Conservation (phyloP, 495 filamentous ascomycete genomes). For the Chaetomidium leptoderma region DNA sequence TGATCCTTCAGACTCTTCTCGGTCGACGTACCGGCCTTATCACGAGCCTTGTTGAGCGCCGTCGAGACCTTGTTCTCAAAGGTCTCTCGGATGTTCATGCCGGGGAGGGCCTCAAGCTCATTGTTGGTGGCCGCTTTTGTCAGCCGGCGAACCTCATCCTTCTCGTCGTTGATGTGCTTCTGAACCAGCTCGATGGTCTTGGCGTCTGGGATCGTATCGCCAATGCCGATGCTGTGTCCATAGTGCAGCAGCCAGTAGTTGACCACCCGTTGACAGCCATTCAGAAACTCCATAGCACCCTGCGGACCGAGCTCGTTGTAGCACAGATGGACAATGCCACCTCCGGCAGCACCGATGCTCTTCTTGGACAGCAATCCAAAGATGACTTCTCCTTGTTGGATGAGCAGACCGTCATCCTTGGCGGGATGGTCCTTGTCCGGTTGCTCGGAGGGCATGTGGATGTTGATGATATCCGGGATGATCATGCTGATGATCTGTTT, state of each 20-base stretch:
- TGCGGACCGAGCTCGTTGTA: constrained; percentile 87
- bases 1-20: constrained; percentile 87
- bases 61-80: constrained; percentile 95
- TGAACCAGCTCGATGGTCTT: constrained; percentile 78
- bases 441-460: constrained; percentile 55
- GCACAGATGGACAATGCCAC: constrained; percentile 90
- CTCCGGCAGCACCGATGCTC: constrained; percentile 78
- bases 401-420: constrained; percentile 73
- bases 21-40: constrained; percentile 87
- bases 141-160: constrained; percentile 69
- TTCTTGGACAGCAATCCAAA: constrained; percentile 91
- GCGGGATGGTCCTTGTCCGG: constrained; percentile 55
- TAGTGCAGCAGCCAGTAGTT: constrained; percentile 98
- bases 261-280: constrained; percentile 85
- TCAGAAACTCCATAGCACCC: constrained; percentile 91
- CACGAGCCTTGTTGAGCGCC: constrained; percentile 90
- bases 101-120: constrained; percentile 78
- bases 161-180: constrained; percentile 69
- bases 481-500: constrained; percentile 96
- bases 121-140: constrained; percentile 77
- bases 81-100: constrained; percentile 97
- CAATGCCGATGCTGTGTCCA: constrained; percentile 96
- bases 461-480: constrained; percentile 80
- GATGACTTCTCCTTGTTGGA: constrained; percentile 84
- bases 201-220: constrained; percentile 91